Evolutionary conservation across 1,284 basidiomycete genomes (phyloP).

Genomic region (Veloporphyrellus conicus): DNA sequence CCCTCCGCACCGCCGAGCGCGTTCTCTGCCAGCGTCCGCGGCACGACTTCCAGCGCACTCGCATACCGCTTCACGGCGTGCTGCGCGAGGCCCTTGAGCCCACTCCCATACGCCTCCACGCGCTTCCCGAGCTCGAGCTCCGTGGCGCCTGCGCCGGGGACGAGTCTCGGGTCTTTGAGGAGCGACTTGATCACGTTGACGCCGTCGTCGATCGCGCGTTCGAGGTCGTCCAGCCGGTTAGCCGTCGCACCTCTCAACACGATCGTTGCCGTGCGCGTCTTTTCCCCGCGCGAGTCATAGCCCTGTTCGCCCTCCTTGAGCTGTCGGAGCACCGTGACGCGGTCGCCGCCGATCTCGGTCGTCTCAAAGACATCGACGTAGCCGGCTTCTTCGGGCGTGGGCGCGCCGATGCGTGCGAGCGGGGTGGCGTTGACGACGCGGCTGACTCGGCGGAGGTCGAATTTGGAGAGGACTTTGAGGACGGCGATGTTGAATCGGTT

Average conservation of each 20-base stretch:
- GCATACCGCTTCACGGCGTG: constrained; percentile 93
- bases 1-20: constrained; percentile 86
- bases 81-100: constrained; percentile 88
- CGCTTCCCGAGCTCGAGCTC: constrained; percentile 88
- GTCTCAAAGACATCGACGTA: constrained; percentile 93
- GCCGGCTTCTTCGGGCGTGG: constrained; percentile 95
- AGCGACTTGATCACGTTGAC: constrained; percentile 95
- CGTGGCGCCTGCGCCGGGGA: constrained; percentile 91
- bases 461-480: constrained; percentile 97
- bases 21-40: constrained; percentile 93
- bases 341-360: constrained; percentile 95
- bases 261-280: constrained; percentile 85
- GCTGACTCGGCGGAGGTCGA: constrained; percentile 91
- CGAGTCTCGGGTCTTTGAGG: constrained; percentile 84
- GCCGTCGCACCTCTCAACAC: constrained; percentile 96
- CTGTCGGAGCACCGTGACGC: constrained; percentile 95
- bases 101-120: constrained; percentile 83
- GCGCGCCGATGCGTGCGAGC: constrained; percentile 91
- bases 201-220: constrained; percentile 95
- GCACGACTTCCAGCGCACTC: constrained; percentile 87
- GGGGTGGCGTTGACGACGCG: constrained; percentile 96
- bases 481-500: constrained; percentile 92
- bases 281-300: constrained; percentile 55
- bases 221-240: constrained; percentile 92
- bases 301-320: constrained; percentile 58